Evolutionary conservation across 1,284 basidiomycete genomes (phyloP), one percentile per base, ranked within the genome.

Genomic region (Thecaphora frezii): DNA sequence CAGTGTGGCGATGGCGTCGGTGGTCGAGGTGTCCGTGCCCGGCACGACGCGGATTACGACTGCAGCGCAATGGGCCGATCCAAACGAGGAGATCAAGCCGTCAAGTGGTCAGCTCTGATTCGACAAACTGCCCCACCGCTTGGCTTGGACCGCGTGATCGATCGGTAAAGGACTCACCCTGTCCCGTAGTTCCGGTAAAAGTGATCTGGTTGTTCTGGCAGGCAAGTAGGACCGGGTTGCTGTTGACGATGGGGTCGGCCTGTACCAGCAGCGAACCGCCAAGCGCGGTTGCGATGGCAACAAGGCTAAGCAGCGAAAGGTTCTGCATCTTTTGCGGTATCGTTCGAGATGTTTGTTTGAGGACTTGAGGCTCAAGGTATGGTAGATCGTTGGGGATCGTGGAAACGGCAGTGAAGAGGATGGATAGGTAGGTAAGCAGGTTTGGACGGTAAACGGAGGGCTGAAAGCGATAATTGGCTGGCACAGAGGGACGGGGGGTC

Each of bases 191-290:
- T 12, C 33, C 33, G 16, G 33, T 36, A 16, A 36, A 36, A 14
- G 12, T 16, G 16, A 36, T 14, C 33, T 36, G 10, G 33, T 36
- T 36, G 12, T 36, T 36, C 12, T 9, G 3, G 16, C 33, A 36
- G 13, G 40, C 40, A 21, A 41, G 9, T 3, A 41, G 23, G 21
- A 14, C 13, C 10, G 51, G 26, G 21, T 69, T 66, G n/a, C 69
- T 73, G 66, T 52, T 58, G 53, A 71, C 60, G 25, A 30, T 48
- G 47, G 54, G 24, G 21, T 51, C 55, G 21, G 54, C 53, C 23
- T 48, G 48, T 22, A 52, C 64, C 44, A 52, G 38, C 38, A 39
- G 33, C 30, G 56, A 46, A 38, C 53, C 52, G 25, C 51, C 51
- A 12, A 60, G 43, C 37, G 58, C 50, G 40, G 64, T 46, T 41